phyloP scores from a whole-genome alignment of 345 rosid genomes.

The Geranium rotundifolium region DNA sequence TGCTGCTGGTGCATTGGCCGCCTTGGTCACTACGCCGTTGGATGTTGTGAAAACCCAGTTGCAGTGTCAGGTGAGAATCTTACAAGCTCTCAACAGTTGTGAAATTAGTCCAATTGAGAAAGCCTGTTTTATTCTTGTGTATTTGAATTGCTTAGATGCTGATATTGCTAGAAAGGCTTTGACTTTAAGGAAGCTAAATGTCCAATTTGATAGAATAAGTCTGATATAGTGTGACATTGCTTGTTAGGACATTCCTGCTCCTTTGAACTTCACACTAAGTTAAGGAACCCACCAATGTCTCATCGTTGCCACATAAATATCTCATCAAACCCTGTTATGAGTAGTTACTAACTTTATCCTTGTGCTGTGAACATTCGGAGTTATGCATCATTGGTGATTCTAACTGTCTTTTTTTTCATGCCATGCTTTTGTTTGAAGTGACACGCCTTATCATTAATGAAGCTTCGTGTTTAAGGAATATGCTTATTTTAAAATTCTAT shows the following conservation, averaged over 20 bases:
- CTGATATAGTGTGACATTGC: neutral
- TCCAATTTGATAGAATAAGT: neutral
- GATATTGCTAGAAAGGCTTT: neutral
- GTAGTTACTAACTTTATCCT: neutral
- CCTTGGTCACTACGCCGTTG: slow-evolving; percentile 69
- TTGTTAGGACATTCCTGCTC: too few species aligned
- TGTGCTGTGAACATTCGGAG: neutral
- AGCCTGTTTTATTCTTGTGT: too few species aligned
- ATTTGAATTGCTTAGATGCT: too few species aligned
- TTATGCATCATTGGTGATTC: neutral
- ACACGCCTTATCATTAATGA: neutral
- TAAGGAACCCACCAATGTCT: neutral
- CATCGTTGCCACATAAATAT: neutral
- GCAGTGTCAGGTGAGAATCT: slow-evolving; percentile 82
- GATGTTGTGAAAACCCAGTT: slow-evolving; percentile 95
- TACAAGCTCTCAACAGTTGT: too few species aligned
- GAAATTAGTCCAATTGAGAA: too few species aligned
- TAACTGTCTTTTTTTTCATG: too few species aligned
- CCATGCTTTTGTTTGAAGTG: neutral
- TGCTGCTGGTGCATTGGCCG: slow-evolving; percentile 83
- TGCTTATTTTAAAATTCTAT: neutral
- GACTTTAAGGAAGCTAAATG: neutral
- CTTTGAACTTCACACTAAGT: too few species aligned
- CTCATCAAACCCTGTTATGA: neutral
- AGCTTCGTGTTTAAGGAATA: neutral